These are phyloP conservation scores for Ophiobolus disseminans DNA, from an alignment of 2,329 filamentous ascomycete species.

Conservation along the genomic window DNA sequence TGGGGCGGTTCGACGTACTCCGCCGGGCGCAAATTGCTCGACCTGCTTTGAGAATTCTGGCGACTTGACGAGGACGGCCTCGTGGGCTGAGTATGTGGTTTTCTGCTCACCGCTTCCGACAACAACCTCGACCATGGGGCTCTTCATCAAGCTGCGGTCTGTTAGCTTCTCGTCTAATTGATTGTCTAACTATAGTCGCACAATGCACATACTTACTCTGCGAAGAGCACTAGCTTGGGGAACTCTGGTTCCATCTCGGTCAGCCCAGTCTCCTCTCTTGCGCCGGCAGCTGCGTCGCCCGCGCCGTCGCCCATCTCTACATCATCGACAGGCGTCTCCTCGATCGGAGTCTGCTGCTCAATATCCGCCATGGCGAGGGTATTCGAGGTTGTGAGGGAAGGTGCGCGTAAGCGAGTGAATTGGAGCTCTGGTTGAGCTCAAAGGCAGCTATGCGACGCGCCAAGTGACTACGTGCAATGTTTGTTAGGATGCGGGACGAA, in stretches of 20 bases:
- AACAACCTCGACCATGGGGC: constrained; percentile 56
- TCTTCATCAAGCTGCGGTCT: constrained; percentile 54
- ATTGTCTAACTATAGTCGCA: background rate
- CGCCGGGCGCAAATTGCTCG: constrained; percentile 66
- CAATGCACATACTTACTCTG: constrained; percentile 50
- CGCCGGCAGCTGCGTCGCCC: constrained; percentile 17
- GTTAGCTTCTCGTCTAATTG: constrained; percentile 13
- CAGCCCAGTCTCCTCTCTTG: constrained; percentile 45
- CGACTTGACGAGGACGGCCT: constrained; percentile 75
- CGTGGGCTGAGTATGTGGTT: constrained; percentile 77
- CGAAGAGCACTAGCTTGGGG: constrained; percentile 52
- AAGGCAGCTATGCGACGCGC: background rate
- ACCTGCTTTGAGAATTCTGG: constrained; percentile 75
- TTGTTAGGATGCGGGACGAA: too few relatives aligned
- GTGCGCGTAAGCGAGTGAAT: background rate
- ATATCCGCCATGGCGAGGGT: constrained; percentile 37
- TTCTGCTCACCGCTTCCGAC: constrained; percentile 61
- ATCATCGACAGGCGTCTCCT: constrained; percentile 49
- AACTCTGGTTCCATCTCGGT: constrained; percentile 53
- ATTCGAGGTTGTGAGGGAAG: background rate
- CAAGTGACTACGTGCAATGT: background rate
- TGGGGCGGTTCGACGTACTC: constrained; percentile 57
- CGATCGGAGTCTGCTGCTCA: constrained; percentile 38
- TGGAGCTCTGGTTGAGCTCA: background rate
- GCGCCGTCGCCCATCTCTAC: constrained; percentile 57